Evolutionary conservation across 2,329 filamentous ascomycete species (phyloP), one percentile per base, ranked within the genome.

Genomic region (Bertia moriformis): DNA sequence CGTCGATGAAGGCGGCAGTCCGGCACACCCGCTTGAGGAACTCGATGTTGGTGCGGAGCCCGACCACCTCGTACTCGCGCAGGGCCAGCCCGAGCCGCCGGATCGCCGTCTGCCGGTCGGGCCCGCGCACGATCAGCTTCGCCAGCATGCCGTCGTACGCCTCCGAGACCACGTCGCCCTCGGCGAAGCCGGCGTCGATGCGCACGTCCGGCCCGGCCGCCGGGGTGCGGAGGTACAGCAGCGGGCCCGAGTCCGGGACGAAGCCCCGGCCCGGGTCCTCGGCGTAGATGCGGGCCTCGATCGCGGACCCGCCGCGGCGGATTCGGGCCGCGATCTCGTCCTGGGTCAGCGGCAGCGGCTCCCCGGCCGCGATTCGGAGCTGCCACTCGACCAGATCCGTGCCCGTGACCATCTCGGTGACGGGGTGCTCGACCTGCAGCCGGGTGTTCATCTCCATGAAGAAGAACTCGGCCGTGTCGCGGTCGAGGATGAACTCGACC

Each of bases 101-200:
- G 38, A 98, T 80, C 0, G 88, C 85, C 18, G 83, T 80, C 53
- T 82, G 73, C 43, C 91, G 73, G 41, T 81, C 81, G 14, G 75
- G 71, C 1, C 84, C 91, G 42, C 84, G 75, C 4, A 96, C 86
- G 49, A 98, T 98, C 39, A 98, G 72, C 62, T 98, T 98, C 35
- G 91, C 85, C 48, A 98, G 94, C 91, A 98, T 98, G 19, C 91
- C 91, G 49, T 98, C 91, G 58, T 98, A 98, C 40, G 91, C 84
- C 42, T 89, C 85, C 0, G 88, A 93, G 2, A 98, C 84, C 45
- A 86, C 85, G 54, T 94, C 89, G 18, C 91, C 91, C 48, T 87
- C 71, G 19, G 88, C 74, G 55, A 96, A 96, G 1, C 91, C 91
- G 36, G 88, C 87, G 52, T 98, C 91, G 46, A 98, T 87, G 30